Conservation (phyloP, 176 grass and related monocot species). For the Aechmea fasciata region DNA sequence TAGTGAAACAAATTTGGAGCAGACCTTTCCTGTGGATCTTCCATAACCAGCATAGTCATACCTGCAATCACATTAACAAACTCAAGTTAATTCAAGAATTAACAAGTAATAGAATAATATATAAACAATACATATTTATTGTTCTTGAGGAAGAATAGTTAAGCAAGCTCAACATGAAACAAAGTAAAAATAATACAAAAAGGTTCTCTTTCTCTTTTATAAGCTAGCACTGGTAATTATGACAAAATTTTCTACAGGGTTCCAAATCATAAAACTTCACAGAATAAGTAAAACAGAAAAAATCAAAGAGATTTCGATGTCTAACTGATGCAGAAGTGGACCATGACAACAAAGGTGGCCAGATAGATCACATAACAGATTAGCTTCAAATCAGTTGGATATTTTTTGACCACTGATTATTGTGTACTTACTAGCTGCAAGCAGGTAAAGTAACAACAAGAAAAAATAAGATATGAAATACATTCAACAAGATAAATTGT, state of each 20-base stretch:
- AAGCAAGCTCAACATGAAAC: neutral
- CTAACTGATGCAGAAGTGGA: too few species aligned
- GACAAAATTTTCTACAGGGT: neutral
- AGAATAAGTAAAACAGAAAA: too few species aligned
- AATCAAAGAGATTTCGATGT: too few species aligned
- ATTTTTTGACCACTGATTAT: too few species aligned
- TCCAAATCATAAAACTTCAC: too few species aligned
- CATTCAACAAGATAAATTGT: too few species aligned
- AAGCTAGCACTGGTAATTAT: neutral
- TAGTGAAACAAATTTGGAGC: conserved; percentile 14
- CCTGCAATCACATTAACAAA: conserved; percentile 27
- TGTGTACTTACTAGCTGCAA: too few species aligned
- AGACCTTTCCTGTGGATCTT: conserved; percentile 82
- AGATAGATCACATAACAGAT: too few species aligned
- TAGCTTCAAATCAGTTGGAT: too few species aligned
- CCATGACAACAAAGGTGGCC: too few species aligned
- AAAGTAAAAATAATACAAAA: neutral
- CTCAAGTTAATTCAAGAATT: neutral
- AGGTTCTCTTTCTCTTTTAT: neutral
- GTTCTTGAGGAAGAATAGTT: conserved; percentile 3
- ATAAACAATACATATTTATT: conserved; percentile 1
- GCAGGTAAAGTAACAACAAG: too few species aligned
- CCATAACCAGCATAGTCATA: conserved; percentile 94
- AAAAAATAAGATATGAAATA: too few species aligned
- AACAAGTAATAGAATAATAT: neutral